phyloP scores from a whole-genome alignment of 129 eudicot genomes.

The Chrysanthemum lavandulifolium region DNA sequence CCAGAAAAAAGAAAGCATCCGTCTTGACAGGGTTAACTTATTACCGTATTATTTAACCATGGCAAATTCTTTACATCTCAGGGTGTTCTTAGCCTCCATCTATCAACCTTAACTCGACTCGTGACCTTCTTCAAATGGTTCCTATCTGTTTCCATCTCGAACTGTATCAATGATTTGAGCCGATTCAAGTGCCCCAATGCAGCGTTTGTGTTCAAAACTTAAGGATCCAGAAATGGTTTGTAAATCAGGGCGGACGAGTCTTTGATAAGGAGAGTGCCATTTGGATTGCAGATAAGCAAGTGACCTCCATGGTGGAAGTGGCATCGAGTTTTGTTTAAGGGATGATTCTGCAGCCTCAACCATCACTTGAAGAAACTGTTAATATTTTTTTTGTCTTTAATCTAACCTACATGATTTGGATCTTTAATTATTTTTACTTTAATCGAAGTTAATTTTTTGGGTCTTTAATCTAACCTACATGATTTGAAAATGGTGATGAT shows the following conservation, averaged over 20 bases:
- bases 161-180: conserved; percentile 56
- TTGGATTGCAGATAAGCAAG: conserved; percentile 81
- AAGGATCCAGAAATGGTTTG: conserved; percentile 8
- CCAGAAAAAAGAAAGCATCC: conserved; percentile 41
- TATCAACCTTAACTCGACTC: conserved; percentile 48
- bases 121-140: conserved; percentile 45
- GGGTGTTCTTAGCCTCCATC: conserved; percentile 43
- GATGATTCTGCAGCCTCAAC: conserved; percentile 79
- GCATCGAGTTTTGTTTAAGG: conserved; percentile 87
- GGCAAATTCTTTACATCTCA: conserved; percentile 39
- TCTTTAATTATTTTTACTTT: too few species aligned
- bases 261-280: conserved; percentile 75
- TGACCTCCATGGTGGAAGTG: conserved; percentile 95
- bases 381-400: too few species aligned
- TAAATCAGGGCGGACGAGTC: conserved; percentile 38
- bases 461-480: too few species aligned
- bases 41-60: conserved; percentile 16
- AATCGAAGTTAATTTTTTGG: too few species aligned
- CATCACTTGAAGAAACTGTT: conserved; percentile 79
- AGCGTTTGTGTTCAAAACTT: conserved; percentile 48
- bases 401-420: too few species aligned
- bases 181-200: conserved; percentile 64
- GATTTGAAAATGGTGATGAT: too few species aligned
- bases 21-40: conserved; percentile 24
- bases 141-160: conserved; percentile 54